Evolutionary conservation across 2,329 filamentous ascomycete genomes (phyloP).

Genomic region (Ophioceras dolichostomum): DNA sequence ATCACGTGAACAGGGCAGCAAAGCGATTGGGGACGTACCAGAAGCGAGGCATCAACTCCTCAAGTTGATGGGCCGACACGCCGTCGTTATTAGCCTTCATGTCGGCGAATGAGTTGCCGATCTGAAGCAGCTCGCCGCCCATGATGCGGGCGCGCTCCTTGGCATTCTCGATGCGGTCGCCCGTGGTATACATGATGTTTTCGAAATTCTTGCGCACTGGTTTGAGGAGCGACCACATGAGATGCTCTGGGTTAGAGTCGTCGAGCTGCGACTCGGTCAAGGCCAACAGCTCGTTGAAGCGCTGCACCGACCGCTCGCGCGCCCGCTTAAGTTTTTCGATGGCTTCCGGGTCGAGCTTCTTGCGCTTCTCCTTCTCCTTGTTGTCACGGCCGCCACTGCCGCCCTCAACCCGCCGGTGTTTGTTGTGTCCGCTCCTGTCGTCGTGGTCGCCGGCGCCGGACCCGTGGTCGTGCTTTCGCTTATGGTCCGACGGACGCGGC

Average conservation of each 20-base stretch:
- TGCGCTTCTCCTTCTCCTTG: conserved; percentile 26
- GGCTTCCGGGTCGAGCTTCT: conserved; percentile 20
- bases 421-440: conserved; percentile 32
- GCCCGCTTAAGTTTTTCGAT: conserved; percentile 21
- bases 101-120: conserved; percentile 21
- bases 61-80: conserved; percentile 16
- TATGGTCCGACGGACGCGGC: conserved; percentile 37
- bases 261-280: conserved; percentile 22
- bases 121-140: conserved; percentile 21
- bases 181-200: conserved; percentile 21
- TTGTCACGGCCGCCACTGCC: conserved; percentile 22
- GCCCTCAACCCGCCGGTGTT: conserved; percentile 39
- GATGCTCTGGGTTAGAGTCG: conserved; percentile 18
- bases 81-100: conserved; percentile 16
- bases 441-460: conserved; percentile 39
- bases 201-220: conserved; percentile 23
- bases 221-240: conserved; percentile 24
- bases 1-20: neutral
- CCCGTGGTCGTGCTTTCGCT: conserved; percentile 49
- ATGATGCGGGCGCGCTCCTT: conserved; percentile 23
- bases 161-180: conserved; percentile 15
- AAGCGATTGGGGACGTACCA: conserved; percentile 14
- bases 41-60: conserved; percentile 22
- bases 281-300: conserved; percentile 23
- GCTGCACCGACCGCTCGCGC: conserved; percentile 19